These are phyloP conservation scores for Leccinum rimulosum DNA, from an alignment of 768 basidiomycete species.

Conservation along the genomic window DNA sequence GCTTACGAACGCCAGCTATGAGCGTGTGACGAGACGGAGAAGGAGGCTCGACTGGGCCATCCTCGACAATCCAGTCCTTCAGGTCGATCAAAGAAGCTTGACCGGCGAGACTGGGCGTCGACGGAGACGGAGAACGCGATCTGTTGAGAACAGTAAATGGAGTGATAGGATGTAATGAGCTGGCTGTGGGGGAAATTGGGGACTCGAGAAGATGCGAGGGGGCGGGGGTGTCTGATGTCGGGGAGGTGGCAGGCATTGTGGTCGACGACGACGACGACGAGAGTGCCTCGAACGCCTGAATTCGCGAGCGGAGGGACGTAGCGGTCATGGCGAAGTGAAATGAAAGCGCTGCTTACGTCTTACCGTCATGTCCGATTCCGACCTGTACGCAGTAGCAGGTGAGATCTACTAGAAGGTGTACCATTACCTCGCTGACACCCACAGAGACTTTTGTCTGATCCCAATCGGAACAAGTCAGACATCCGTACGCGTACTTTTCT, in stretches of 20 bases:
- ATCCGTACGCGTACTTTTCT: conserved; percentile 47
- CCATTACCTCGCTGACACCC: neutral
- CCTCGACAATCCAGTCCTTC: conserved; percentile 71
- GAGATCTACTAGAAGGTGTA: neutral
- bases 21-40: conserved; percentile 12
- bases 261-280: conserved; percentile 31
- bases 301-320: conserved; percentile 52
- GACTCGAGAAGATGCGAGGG: conserved; percentile 42
- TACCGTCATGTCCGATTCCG: conserved; percentile 8
- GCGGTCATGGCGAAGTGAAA: conserved; percentile 38
- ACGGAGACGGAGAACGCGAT: conserved; percentile 46
- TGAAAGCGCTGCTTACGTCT: neutral
- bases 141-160: conserved; percentile 33
- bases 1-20: conserved; percentile 6
- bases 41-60: conserved; percentile 40
- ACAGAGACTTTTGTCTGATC: conserved; percentile 81
- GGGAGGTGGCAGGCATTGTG: conserved; percentile 9
- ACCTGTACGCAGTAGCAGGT: conserved; percentile 78
- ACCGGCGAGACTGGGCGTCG: conserved; percentile 37
- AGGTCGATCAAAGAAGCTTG: conserved; percentile 69
- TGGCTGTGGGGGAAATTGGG: conserved; percentile 49
- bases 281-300: conserved; percentile 63
- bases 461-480: conserved; percentile 77
- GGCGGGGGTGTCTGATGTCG: conserved; percentile 1
- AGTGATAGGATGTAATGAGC: conserved; percentile 40